Evolutionary conservation across 371 early-diverging fungal genomes (phyloP), one percentile per base, ranked within the genome.

Genomic region (Mucor indicus): DNA sequence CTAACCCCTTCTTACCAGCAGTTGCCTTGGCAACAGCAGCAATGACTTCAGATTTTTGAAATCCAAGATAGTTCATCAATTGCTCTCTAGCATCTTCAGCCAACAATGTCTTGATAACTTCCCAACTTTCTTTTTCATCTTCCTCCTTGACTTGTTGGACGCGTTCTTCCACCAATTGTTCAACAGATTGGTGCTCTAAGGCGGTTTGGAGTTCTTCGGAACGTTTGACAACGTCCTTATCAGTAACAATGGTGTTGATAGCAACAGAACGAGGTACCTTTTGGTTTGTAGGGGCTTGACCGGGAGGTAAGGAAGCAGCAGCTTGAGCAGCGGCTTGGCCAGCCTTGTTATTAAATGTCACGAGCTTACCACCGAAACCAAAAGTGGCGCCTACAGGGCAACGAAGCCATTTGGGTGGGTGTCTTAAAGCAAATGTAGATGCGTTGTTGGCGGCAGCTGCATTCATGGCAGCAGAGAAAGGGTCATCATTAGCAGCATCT

Each of bases 371-470:
- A 52, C 96, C 94, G 55, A 94, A 96, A 8, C 90, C 90, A 75
- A 91, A 98, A 0, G 86, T 74, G 3, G 87, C 93, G 12, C 96
- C 94, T 0, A 84, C 86, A 13, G 96, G 96, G 4, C 95, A 80
- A 29, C 92, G 84, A 17, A 95, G 82, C 98, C 98, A 98, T 72
- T 92, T 94, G 24, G 98, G 98, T 33, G 97, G 91, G 21, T 88
- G 83, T 48, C 85, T 88, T 17, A 97, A 78, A 1, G 68, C 37
- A 25, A 75, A 75, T 0, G 59, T 55, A 2, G 60, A 43, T 12
- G 54, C 37, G 32, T 53, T 44, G 3, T 60, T 43, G 15, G 62
- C 44, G 15, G 55, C 37, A 25, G 63, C 42, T 22, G 60, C 60
- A 1, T 60, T 60, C 47, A 60, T 19, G 3, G 65, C 65, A 37